Evolutionary conservation across 192 early-diverging fungal species (phyloP).

Genomic region (Anaeromyces robustus): DNA sequence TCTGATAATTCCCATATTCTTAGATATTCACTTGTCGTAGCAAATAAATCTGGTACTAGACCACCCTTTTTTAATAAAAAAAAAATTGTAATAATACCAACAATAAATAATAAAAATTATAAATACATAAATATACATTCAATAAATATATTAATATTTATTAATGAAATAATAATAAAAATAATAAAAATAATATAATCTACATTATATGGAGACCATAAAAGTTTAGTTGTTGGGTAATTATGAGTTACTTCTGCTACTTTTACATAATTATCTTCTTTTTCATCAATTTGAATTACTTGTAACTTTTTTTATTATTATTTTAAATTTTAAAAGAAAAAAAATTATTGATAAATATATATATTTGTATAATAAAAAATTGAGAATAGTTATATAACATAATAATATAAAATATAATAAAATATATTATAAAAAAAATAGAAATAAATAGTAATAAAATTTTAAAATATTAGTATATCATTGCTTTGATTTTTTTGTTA

Average conservation of each 20-base stretch:
- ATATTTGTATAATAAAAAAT: no score
- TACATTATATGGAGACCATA: constrained; percentile 68
- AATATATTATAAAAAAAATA: no score
- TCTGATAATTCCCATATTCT: constrained; percentile 67
- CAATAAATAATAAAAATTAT: no score
- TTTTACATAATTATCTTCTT: constrained; percentile 39
- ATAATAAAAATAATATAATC: neutral
- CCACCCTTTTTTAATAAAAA: constrained; percentile 10
- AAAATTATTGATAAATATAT: no score
- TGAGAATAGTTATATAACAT: no score
- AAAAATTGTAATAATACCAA: no score
- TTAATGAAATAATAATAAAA: constrained; percentile 3
- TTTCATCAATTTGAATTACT: neutral
- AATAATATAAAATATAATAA: no score
- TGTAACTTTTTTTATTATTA: constrained; percentile 13
- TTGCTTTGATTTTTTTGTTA: no score
- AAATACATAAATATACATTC: no score
- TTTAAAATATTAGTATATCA: no score
- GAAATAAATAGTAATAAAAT: no score
- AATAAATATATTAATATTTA: neutral
- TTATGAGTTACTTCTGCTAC: constrained; percentile 61
- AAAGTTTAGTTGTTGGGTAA: constrained; percentile 82
- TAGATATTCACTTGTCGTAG: constrained; percentile 74
- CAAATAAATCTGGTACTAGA: constrained; percentile 53
- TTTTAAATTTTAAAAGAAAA: no score